Evolutionary conservation across 176 grass and related monocot genomes (phyloP), one percentile per base, ranked within the genome.

Genomic region (barley (Hordeum vulgare)): DNA sequence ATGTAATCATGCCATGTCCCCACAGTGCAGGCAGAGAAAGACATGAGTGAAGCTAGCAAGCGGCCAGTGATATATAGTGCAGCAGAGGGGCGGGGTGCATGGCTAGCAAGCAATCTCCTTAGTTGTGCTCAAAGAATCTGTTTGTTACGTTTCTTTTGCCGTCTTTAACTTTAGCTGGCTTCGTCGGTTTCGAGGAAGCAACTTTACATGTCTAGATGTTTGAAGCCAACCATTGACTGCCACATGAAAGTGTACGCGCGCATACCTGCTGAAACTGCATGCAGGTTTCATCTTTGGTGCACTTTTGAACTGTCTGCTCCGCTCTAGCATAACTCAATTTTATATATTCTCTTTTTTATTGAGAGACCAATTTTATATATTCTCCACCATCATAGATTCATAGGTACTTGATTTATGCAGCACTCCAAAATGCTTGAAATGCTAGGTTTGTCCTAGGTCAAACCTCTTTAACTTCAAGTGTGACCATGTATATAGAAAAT

Each of bases 211-310:
- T 95, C 87, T 86, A 95, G 89, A 92, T 71, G 45, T 88, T 86
- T 95, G 90, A 90, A 92, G 82, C 87, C 93, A 90, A 86, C 78
- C 90, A 86, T 88, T 89, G 85, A 86, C 90, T 90, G 90, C 67
- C 82, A 83, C 59, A 84, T 85, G 45, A 85, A 86, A 86, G 76
- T 85, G 81, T 89, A 56, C 53, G 47, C 47, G 15, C 47, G 71
- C 58, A 88, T 77, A 26, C 64, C 81, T 85, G 77, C 36, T 60
- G 82, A 86, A 88, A 54, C 68, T 67, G 82, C 65, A 84, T 81
- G 60, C 39, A 74, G 27, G 25, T 51, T 47, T 67, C 74, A 31
- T 91, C 45, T 66, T 85, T 53, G 23, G 60, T 86, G 63, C 70
- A 49, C 58, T 73, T 65, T 85, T 57, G 6, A 78, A 71, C 69